Evolutionary conservation across 148 eudicot genomes (phyloP).

Genomic region (Heliamphora exappendiculata): DNA sequence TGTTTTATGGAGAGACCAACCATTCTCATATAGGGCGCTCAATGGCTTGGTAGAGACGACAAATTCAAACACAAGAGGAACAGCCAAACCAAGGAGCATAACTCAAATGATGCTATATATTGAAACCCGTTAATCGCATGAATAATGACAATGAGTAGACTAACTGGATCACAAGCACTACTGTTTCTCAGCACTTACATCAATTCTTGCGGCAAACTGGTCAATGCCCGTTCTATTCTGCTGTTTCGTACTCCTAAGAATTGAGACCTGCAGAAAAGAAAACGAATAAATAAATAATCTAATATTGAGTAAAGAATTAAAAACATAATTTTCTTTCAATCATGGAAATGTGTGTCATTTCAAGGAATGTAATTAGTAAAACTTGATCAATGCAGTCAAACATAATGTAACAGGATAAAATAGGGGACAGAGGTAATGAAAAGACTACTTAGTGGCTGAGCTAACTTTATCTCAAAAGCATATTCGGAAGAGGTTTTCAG

Average conservation of each 20-base stretch:
- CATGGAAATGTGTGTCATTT: not conserved
- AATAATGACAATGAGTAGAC: not conserved
- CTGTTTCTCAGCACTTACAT: constrained; percentile 23
- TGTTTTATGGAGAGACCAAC: too few species aligned
- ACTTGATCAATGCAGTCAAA: not conserved
- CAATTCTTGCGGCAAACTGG: constrained; percentile 72
- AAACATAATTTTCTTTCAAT: not conserved
- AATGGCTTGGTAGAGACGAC: not conserved
- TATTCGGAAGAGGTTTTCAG: not conserved
- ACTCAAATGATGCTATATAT: not conserved
- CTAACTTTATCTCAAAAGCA: not conserved
- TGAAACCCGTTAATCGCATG: not conserved
- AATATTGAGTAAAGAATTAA: not conserved
- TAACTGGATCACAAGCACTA: not conserved
- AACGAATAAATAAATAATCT: not conserved
- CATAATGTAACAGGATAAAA: not conserved
- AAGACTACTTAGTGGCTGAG: not conserved
- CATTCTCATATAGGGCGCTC: too few species aligned
- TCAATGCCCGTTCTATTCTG: constrained; percentile 33
- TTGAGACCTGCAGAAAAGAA: constrained; percentile 47
- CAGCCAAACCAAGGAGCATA: not conserved
- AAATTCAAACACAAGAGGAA: not conserved
- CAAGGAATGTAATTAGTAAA: not conserved
- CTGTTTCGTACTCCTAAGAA: constrained; percentile 59
- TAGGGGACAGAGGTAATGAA: not conserved